Base-by-base conservation (phyloP, 345 rosid genomes). In the Tarenaya hassleriana region DNA sequence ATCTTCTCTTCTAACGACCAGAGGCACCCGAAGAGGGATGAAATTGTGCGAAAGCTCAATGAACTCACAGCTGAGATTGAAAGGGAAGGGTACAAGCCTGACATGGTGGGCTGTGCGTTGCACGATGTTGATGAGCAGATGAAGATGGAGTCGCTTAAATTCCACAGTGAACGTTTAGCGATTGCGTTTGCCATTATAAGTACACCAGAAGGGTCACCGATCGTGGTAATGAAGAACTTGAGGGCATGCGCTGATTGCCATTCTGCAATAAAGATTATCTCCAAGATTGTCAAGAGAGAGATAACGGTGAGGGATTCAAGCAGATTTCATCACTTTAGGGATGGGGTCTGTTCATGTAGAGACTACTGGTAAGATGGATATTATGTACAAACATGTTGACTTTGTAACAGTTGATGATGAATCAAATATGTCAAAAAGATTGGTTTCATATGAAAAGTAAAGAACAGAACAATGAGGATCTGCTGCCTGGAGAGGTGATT, bases 171-270 rank as follows among this genome's bases (percentile, higher is more conserved):
- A 57, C 76, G 84, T 44, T 50, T 87, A 34, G 98, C 98, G 1
- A 80, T 84, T 37, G 98, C 95, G 34, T 84, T 77, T 60, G 86
- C 96, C 4, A 69, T 91, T 45, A 87, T 91, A 40, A 82, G 75
- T 47, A 82, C 95, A 8, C 83, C 90, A 5, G 74, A 82, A 72
- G 83, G 84, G 50, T 78, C 63, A 13, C 92, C 90, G 0, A 74
- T 91, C 54, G 68, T 84, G 42, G 78, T 91, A 42, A 77, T 84
- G 85, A 91, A 84, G 78, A 91, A 91, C 66, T 64, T 91, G 58
- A 67, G 96, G 62, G 80, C 95, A 31, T 87, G 98, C 61, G 67
- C 69, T 41, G 95, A 87, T 47, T 84, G 98, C 62, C 98, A 91
- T 64, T 78, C 77, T 47, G 88, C 94, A 8, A 91, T 91, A 66